Evolutionary conservation across 176 grass and related monocot genomes (phyloP).

Genomic region (Bonia amplexicaulis): DNA sequence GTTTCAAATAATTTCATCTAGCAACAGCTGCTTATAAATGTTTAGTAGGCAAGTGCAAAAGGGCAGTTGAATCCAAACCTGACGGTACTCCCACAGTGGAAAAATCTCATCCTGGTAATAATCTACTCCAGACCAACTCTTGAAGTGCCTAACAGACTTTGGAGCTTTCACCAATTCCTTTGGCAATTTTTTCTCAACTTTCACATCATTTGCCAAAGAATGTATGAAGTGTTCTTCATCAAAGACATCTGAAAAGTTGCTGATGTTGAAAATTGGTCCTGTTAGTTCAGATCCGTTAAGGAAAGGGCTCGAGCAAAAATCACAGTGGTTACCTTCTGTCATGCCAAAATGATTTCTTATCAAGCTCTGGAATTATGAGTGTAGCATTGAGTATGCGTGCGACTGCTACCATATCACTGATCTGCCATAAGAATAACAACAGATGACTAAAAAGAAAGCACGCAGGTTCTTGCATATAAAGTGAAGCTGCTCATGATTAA

Average conservation of each 20-base stretch:
- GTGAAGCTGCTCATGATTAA: neutral
- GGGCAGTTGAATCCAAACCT: constrained; percentile 52
- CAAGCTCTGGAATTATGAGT: constrained; percentile 88
- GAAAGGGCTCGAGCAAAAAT: neutral
- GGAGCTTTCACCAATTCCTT: constrained; percentile 58
- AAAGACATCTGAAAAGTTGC: constrained; percentile 95
- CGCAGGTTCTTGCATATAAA: neutral
- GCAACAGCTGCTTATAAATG: constrained; percentile 5
- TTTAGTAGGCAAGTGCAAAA: neutral
- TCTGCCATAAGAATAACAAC: constrained; percentile 54
- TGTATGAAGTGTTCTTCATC: constrained; percentile 75
- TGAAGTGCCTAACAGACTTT: constrained; percentile 81
- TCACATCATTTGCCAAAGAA: constrained; percentile 72
- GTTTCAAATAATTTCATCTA: constrained; percentile 9
- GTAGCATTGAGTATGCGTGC: constrained; percentile 81
- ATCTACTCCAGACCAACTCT: constrained; percentile 80
- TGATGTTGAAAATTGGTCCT: constrained; percentile 35
- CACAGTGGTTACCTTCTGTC: constrained; percentile 55
- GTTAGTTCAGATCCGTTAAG: constrained; percentile 20
- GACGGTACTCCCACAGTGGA: constrained; percentile 65
- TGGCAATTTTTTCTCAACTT: constrained; percentile 75
- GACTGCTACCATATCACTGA: constrained; percentile 85
- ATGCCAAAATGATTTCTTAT: constrained; percentile 97
- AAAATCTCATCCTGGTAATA: constrained; percentile 79
- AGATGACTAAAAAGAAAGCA: neutral